These are phyloP conservation scores for Entrophospora sp. DNA, from an alignment of 192 early-diverging fungal genomes.

Conservation along the genomic window DNA sequence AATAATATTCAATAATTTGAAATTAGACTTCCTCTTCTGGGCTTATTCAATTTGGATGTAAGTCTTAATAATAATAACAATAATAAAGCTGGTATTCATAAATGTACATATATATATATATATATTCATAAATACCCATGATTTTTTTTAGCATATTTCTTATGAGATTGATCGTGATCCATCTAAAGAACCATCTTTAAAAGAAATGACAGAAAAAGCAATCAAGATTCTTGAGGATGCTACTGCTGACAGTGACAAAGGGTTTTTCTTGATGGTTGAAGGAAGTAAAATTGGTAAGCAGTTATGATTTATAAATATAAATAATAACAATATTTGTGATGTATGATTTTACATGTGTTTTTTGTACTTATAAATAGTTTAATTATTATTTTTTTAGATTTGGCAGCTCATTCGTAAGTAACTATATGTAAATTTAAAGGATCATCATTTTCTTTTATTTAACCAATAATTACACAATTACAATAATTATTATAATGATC, in stretches of 20 bases:
- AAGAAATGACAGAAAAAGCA: constrained; percentile 77
- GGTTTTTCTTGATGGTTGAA: constrained; percentile 97
- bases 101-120: too few relatives aligned
- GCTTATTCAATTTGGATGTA: constrained; percentile 65
- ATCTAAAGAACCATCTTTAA: constrained; percentile 64
- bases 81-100: too few relatives aligned
- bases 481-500: not conserved
- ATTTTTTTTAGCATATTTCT: constrained; percentile 63
- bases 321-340: too few relatives aligned
- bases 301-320: too few relatives aligned
- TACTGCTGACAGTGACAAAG: constrained; percentile 40
- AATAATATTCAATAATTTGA: too few relatives aligned
- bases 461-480: not conserved
- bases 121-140: too few relatives aligned
- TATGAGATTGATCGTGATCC: constrained; percentile 79
- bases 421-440: not conserved
- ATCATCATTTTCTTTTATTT: not conserved
- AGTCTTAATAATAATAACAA: too few relatives aligned
- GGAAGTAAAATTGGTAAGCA: constrained; percentile 75
- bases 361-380: too few relatives aligned
- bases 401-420: constrained; percentile 79
- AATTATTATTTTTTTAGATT: too few relatives aligned
- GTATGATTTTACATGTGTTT: too few relatives aligned
- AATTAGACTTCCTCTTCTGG: constrained; percentile 62
- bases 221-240: constrained; percentile 56